Base-by-base conservation (phyloP, 805 yeast species). In the Cyberlindnera nakhonratchasimensis region DNA sequence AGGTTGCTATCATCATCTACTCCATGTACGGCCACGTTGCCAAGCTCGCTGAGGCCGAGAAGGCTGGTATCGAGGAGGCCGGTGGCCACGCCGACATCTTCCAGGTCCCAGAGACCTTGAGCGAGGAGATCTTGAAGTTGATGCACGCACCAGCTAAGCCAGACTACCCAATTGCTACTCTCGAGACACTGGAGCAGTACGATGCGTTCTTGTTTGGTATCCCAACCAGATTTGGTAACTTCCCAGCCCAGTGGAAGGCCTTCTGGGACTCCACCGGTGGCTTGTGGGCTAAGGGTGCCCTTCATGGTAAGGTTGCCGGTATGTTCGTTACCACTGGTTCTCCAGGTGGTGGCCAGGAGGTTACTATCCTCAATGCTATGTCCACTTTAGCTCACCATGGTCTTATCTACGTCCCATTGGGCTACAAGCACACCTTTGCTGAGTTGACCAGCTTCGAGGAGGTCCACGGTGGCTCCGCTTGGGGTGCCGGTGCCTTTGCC, bases 401-500 rank as follows among this genome's bases (percentile, higher is more conserved):
- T 54, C 70, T 86, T 65, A 72, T 80, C 43, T 86, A 63, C 62
- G 77, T 86, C 36, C 95, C 95, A 47, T 70, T 86, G 53, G 95
- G 95, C 47, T 86, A 80, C 67, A 74, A 71, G 48, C 62, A 69
- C 47, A 68, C 74, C 5, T 81, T 80, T 63, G 72, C 74, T 10
- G 72, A 72, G 52, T 56, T 81, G 50, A 65, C 84, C 32, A 71
- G 71, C 64, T 56, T 81, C 33, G 75, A 72, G 3, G 88, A 84
- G 66, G 72, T 78, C 37, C 95, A 83, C 60, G 95, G 95, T 51
- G 86, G 85, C 42, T 76, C 89, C 18, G 77, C 95, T 34, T 87
- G 89, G 88, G 96, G 95, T 62, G 84, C 95, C 25, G 95, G 95
- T 53, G 67, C 86, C 29, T 70, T 74, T 56, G 89, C 95, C 23